Conservation (phyloP, 1,284 basidiomycete species). For the Boletus mariae region DNA sequence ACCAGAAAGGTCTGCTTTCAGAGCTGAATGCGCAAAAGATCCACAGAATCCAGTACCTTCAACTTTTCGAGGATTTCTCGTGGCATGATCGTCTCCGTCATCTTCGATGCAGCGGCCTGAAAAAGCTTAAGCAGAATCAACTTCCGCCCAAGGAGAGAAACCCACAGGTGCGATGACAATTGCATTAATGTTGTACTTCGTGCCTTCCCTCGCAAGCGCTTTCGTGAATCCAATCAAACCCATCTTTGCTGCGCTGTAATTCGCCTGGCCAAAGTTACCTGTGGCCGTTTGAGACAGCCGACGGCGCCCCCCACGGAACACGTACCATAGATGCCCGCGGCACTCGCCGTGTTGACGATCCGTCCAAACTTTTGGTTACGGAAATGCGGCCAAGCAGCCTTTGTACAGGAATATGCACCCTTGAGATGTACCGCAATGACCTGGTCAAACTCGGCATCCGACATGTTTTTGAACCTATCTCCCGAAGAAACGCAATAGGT, state of each 20-base stretch:
- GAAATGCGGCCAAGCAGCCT: constrained; percentile 96
- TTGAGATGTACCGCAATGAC: constrained; percentile 91
- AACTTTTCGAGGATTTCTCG: constrained; percentile 94
- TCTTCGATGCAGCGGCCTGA: constrained; percentile 87
- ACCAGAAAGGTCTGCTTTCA: constrained; percentile 1
- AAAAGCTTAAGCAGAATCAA: not conserved
- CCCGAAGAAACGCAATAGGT: not conserved
- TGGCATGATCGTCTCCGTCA: constrained; percentile 95
- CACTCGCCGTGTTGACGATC: constrained; percentile 89
- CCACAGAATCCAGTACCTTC: constrained; percentile 47
- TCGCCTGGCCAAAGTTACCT: constrained; percentile 97
- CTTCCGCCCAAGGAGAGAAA: constrained; percentile 3
- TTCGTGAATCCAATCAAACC: constrained; percentile 88
- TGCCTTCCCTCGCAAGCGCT: constrained; percentile 87
- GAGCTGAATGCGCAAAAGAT: not conserved
- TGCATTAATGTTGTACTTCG: constrained; percentile 89
- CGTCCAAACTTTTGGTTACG: constrained; percentile 93
- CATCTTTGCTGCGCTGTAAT: constrained; percentile 90
- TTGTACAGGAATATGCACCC: constrained; percentile 92
- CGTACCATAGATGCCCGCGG: constrained; percentile 79
- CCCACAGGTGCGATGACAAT: constrained; percentile 88
- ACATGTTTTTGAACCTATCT: constrained; percentile 85
- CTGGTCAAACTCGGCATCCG: constrained; percentile 85
- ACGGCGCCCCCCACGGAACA: not conserved
- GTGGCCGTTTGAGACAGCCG: constrained; percentile 9